Evolutionary conservation across 1,284 basidiomycete species (phyloP), one percentile per base, ranked within the genome.

Genomic region (Puccinia hordei): DNA sequence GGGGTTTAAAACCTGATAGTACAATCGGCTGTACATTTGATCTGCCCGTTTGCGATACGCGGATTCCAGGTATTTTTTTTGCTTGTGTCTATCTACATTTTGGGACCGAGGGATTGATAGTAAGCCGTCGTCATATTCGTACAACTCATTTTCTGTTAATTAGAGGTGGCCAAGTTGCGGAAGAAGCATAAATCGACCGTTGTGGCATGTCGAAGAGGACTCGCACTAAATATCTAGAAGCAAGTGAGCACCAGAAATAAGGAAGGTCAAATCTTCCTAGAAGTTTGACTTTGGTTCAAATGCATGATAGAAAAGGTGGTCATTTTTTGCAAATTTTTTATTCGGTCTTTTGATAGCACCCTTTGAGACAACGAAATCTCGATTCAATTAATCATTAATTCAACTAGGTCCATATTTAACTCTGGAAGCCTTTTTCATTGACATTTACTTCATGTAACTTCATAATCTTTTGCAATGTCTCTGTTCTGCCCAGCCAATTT

Each of bases 21-120:
- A 59, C 19, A n/a, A 38, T 77, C 19, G 74, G 74, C 12, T 77
- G 74, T 33, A 77, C 74, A 19, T 77, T 77, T 44, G 74, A 77
- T 41, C 49, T 77, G 19, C 61, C 74, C 17, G 74, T 77, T 51
- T 77, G 74, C 51, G 74, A 77, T 44, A 66, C 61, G 49, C 41
- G 74, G 33, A 51, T 77, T 55, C 61, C 59, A 30, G 74, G 74
- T 77, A 13, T 2, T 61, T 77, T 33, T 30, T 51, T 49, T 63
- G 27, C 10, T 33, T 22, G 33, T 35, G 15, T 38, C 27, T 13
- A n/a, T n/a, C 9, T 53, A 12, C 2, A n/a, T 22, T n/a, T 53
- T 12, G 22, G 6, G 19, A 38, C 27, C n/a, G 1, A 27, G 4
- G 12, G n/a, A 30, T 66, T 76, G 19, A 35, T n/a, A 59, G 6